A percentile compares a stretch with the other conserved stretches of the same genome.
Conservation (phyloP, 1,139 yeast genomes). For the Pichia kudriavzevii region DNA sequence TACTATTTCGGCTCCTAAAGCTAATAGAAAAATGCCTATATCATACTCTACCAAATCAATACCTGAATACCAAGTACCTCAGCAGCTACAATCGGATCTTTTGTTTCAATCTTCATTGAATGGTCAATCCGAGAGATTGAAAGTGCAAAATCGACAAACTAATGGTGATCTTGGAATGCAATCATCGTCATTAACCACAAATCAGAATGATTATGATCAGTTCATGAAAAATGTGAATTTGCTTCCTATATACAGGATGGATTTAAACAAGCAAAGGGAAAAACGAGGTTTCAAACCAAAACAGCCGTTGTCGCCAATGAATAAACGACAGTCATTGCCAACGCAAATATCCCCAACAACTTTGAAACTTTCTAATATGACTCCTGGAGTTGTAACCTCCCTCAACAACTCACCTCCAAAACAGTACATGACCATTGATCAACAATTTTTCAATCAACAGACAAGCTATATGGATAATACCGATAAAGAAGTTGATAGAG, state of each 20-base stretch:
- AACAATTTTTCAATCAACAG: conserved; percentile 13
- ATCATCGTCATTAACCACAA: too few relatives aligned
- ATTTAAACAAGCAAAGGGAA: conserved; percentile 2
- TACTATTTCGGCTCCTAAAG: too few relatives aligned
- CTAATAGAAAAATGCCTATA: too few relatives aligned
- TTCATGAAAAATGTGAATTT: conserved; percentile 10
- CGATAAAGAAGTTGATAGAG: neutral
- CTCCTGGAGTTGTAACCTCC: conserved; percentile 3
- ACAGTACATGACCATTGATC: conserved; percentile 14
- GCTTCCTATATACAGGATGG: conserved; percentile 11
- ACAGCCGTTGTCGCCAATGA: too few relatives aligned
- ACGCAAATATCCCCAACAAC: conserved; percentile 4
- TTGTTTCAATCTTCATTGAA: conserved; percentile 2
- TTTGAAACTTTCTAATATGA: conserved; percentile 2
- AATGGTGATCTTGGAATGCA: too few relatives aligned
- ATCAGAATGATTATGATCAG: conserved; percentile 11
- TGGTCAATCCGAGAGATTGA: too few relatives aligned
- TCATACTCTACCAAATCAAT: too few relatives aligned
- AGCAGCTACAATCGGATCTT: neutral
- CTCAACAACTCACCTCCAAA: conserved; percentile 9
- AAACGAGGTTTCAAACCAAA: too few relatives aligned
- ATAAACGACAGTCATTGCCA: conserved; percentile 7
- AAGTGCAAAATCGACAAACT: too few relatives aligned
- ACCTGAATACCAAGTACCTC: too few relatives aligned
- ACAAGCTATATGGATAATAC: conserved; percentile 1